Base-by-base conservation (phyloP, 2,329 filamentous ascomycete species). In the Penicillium sp. region DNA sequence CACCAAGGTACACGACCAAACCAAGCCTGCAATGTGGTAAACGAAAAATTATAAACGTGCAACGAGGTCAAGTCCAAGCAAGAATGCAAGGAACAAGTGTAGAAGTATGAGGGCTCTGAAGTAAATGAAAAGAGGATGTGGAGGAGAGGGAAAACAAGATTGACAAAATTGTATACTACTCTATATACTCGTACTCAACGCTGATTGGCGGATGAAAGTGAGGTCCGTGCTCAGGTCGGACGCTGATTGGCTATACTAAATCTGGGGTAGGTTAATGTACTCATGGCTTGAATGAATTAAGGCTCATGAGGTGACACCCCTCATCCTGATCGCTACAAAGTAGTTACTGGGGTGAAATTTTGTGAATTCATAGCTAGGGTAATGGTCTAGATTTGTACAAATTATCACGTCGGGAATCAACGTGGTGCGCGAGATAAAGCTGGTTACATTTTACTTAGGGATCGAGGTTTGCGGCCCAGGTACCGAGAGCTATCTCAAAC, bases 291-390 rank as follows among this genome's bases (percentile, higher is more conserved):
- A 8, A 4, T 6, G 4, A 4, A 1, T 4, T 10, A 4, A 10
- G 1, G 6, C 9, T 5, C 4, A 9, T 6, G 25, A 41, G 9
- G 25, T 23, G 36, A 51, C 49, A 43, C 1, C 1, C 1, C 0
- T 4, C 5, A 8, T 3, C 19, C 9, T 33, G 6, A 8, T 6
- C 27, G 27, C 36, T 13, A 13, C 2, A 13, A 4, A 2, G 1
- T 1, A 13, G 9, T 1, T 43, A 2, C 4, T 5, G 0, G 0
- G 0, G n/a, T 6, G 2, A 42, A 4, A 15, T 5, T 33, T 33
- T 0, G 15, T 51, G 25, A 42, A 10, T 5, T 3, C 2, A 1
- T 9, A n/a, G 1, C 6, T 21, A 21, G 1, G 4, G 2, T n/a
- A 9, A 0, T 13, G n/a, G 5, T 12, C 4, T n/a, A 7, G 0